Conservation (phyloP, 2,329 filamentous ascomycete genomes). For the Septoria petroselini region DNA sequence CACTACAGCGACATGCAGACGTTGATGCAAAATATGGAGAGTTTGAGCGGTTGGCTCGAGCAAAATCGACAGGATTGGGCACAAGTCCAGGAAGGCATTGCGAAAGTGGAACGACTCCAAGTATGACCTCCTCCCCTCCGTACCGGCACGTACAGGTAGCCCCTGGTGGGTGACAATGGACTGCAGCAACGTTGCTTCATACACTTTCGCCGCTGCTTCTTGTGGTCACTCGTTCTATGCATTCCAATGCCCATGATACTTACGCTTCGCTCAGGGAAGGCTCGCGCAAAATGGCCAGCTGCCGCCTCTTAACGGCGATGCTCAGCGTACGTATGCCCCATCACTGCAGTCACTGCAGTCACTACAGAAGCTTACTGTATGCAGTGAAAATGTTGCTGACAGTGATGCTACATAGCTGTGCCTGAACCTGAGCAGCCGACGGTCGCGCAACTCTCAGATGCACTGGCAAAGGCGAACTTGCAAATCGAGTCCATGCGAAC, state of each 20-base stretch:
- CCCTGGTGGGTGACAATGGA: no score
- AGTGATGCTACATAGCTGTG: conserved; percentile 18
- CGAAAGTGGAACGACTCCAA: conserved; percentile 32
- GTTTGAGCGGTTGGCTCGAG: conserved; percentile 36
- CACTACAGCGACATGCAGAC: conserved; percentile 41
- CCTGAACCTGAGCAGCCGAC: conserved; percentile 30
- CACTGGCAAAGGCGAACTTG: conserved; percentile 29
- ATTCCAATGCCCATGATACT: not conserved
- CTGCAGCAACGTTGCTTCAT: no score
- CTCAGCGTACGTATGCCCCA: conserved; percentile 24
- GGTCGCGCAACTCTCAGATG: conserved; percentile 30
- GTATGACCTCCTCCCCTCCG: conserved; percentile 8
- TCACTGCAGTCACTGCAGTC: not conserved
- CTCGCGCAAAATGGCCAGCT: conserved; percentile 26
- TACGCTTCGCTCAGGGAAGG: conserved; percentile 21
- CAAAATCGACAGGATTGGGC: conserved; percentile 39
- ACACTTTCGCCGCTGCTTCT: not conserved
- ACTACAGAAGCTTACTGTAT: no score
- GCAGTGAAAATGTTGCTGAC: no score
- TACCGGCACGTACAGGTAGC: not conserved
- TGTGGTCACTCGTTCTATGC: not conserved
- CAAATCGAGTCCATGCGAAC: conserved; percentile 32
- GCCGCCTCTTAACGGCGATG: conserved; percentile 25
- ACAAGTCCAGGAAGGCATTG: conserved; percentile 35
- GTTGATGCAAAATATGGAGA: conserved; percentile 39